Evolutionary conservation across 495 filamentous ascomycete genomes (phyloP).

Genomic region (Penicillium cinerascens): DNA sequence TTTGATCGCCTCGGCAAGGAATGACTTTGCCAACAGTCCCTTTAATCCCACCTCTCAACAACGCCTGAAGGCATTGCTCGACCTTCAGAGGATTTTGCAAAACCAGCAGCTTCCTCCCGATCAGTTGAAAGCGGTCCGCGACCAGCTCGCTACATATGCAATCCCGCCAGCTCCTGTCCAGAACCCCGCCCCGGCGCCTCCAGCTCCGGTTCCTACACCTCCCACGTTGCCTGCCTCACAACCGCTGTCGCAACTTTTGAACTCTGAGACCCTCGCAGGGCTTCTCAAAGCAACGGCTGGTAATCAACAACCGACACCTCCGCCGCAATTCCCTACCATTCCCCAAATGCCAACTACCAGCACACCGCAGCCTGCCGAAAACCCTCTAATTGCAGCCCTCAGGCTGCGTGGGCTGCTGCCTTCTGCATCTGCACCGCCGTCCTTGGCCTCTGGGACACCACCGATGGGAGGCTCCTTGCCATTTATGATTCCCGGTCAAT

Average conservation of each 20-base stretch:
- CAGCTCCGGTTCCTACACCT: constrained; percentile 30
- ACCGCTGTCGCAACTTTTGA: constrained; percentile 41
- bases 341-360: constrained; percentile 18
- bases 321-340: constrained; percentile 27
- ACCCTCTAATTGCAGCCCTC: constrained; percentile 45
- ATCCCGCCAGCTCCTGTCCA: constrained; percentile 24
- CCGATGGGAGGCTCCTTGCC: constrained; percentile 30
- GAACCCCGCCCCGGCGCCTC: not conserved
- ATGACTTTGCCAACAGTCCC: constrained; percentile 67
- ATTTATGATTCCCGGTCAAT: constrained; percentile 41
- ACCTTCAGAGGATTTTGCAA: constrained; percentile 77
- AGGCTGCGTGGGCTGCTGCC: constrained; percentile 48
- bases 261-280: constrained; percentile 46
- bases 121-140: constrained; percentile 73
- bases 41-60: constrained; percentile 69
- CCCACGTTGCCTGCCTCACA: constrained; percentile 35
- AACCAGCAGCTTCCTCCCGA: constrained; percentile 74
- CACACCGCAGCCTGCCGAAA: constrained; percentile 37
- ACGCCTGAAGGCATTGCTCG: constrained; percentile 79
- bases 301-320: constrained; percentile 40
- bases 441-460: constrained; percentile 22
- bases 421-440: constrained; percentile 28
- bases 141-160: constrained; percentile 71
- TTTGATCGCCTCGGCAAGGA: constrained; percentile 66
- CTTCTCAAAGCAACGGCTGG: constrained; percentile 48